phyloP scores from a whole-genome alignment of 306 rosid genomes.

The Casuarina equisetifolia region DNA sequence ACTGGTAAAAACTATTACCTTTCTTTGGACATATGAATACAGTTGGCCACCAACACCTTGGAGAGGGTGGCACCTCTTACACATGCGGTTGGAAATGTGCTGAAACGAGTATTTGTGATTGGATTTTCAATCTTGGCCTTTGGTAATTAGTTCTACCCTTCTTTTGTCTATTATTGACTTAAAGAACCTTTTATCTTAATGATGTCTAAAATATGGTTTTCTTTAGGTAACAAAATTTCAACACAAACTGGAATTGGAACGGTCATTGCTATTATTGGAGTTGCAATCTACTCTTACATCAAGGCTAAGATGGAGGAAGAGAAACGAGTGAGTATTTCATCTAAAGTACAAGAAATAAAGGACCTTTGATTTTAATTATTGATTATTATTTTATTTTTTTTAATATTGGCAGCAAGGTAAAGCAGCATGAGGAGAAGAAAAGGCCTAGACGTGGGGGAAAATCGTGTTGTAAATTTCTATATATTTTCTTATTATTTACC shows the following conservation, averaged over 20 bases:
- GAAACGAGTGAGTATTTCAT: slow-evolving; percentile 73
- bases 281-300: slow-evolving; percentile 76
- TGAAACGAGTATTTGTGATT: slow-evolving; percentile 95
- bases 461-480: slow-evolving; percentile 57
- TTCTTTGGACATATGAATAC: slow-evolving; percentile 20
- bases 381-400: slow-evolving; percentile 2
- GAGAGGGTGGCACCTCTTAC: slow-evolving; percentile 99
- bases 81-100: slow-evolving; percentile 94
- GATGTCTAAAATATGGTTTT: slow-evolving; percentile 23
- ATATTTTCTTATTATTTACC: slow-evolving; percentile 23
- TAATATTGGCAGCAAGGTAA: slow-evolving; percentile 58
- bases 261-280: slow-evolving; percentile 86
- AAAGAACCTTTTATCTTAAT: slow-evolving; percentile 6
- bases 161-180: neutral
- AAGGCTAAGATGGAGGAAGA: slow-evolving; percentile 91
- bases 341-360: no score
- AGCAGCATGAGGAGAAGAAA: slow-evolving; percentile 61
- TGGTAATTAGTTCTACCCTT: slow-evolving; percentile 44
- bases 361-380: neutral
- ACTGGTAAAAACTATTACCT: neutral
- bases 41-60: slow-evolving; percentile 93
- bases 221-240: slow-evolving; percentile 84
- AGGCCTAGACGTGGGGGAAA: slow-evolving; percentile 41
- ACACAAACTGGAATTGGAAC: slow-evolving; percentile 97
- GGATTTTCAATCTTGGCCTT: slow-evolving; percentile 80